These are phyloP conservation scores for Termitomyces sp. DNA, from an alignment of 768 basidiomycete genomes.

Conservation along the genomic window DNA sequence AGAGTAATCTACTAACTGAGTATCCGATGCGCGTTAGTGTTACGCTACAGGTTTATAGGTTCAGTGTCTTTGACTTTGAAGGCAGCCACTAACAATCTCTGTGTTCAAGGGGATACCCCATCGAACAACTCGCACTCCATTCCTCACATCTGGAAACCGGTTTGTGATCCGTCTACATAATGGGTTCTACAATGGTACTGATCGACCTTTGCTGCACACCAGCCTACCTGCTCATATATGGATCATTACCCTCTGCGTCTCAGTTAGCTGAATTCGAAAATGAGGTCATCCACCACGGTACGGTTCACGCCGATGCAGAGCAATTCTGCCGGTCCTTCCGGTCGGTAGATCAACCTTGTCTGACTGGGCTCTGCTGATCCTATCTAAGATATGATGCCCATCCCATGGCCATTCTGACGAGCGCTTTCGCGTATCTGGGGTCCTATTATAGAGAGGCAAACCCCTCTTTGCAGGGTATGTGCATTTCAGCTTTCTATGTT, in stretches of 20 bases:
- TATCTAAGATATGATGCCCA: slow-evolving; percentile 77
- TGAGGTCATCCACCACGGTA: slow-evolving; percentile 77
- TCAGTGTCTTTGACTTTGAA: background rate
- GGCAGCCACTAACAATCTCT: background rate
- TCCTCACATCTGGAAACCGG: slow-evolving; percentile 77
- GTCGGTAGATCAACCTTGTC: slow-evolving; percentile 23
- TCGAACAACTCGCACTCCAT: slow-evolving; percentile 81
- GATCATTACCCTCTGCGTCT: slow-evolving; percentile 60
- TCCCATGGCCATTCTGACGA: slow-evolving; percentile 88
- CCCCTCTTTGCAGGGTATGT: slow-evolving; percentile 74
- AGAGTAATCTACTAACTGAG: background rate
- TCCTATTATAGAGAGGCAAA: slow-evolving; percentile 88
- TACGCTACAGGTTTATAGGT: slow-evolving; percentile 63
- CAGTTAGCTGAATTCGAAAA: slow-evolving; percentile 64
- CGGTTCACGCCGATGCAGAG: slow-evolving; percentile 64
- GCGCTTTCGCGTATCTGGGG: slow-evolving; percentile 84
- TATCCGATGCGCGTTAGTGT: slow-evolving; percentile 28
- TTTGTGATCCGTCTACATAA: slow-evolving; percentile 13
- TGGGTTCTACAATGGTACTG: background rate
- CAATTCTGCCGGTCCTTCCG: slow-evolving; percentile 68
- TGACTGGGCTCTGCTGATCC: background rate
- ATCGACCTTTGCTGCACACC: background rate
- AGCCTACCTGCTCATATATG: slow-evolving; percentile 88
- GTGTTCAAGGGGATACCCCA: slow-evolving; percentile 77
- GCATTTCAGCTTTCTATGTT: background rate